Evolutionary conservation across 2,329 filamentous ascomycete species (phyloP), one percentile per base, ranked within the genome.

Genomic region (Aspergillus versicolor): DNA sequence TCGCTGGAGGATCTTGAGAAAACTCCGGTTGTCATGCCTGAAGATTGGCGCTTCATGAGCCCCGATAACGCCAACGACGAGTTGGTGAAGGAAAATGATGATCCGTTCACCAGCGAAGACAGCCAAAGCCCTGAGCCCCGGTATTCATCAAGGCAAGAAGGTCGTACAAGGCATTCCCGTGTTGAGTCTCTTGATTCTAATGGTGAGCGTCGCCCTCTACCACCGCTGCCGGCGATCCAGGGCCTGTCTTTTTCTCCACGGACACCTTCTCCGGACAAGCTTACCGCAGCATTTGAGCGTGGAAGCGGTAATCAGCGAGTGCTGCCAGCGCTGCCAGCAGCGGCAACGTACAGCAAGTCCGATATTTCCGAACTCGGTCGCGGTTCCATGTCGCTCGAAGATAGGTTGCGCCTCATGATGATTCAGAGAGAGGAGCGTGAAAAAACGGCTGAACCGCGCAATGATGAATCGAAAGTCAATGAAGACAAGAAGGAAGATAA

Each of bases 1-100:
- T 96, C 92, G 6, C 82, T 97, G 1, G 93, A 97, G 75, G 93
- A 97, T 69, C 93, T 91, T 5, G 91, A 96, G 69, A 97, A 97
- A 80, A 97, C 94, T 1, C 94, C 94, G 0, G 94, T 99, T 11
- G 93, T 99, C n/a, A 85, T 95, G 21, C 94, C 94, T 0, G 94
- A 97, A 67, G 92, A 97, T 71, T 99, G 94, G 94, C 87, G 90
- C 61, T 90, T 85, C 63, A 86, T 88, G 82, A 92, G 77, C 77
- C 90, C 77, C 71, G 86, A 81, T 66, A 85, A 74, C 21, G 83
- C 79, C n/a, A 80, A 85, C 61, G 81, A 76, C 13, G 80, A 81
- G 22, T 69, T 85, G 38, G 77, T 78, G 4, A 77, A 82, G 58
- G 73, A 77, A 12, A 80, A 84, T 37, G 87, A 90, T 38, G 85